Base-by-base conservation (phyloP, 805 yeast species). In the Teunomyces pallodes region DNA sequence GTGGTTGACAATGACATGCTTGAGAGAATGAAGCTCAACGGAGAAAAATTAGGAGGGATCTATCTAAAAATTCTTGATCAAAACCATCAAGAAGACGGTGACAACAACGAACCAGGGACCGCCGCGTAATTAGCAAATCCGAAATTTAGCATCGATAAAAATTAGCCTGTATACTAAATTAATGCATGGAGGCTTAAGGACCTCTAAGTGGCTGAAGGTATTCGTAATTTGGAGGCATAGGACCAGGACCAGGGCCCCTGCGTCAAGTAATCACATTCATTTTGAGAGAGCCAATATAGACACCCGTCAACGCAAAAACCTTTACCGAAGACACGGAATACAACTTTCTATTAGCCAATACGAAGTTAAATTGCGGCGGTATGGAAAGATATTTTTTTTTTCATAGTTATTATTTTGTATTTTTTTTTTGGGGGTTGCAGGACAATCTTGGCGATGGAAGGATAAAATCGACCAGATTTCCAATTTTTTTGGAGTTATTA, bases 11-110 rank as follows among this genome's bases (percentile, higher is more conserved):
- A 52, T 0, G 54, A 42, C 3, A 47, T 69, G 2, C 46, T 51
- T 5, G 49, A 56, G 5, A 64, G 84, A 54, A 45, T 79, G 5
- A 51, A 51, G 26, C 59, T 76, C 43, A 79, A 79, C 54, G 32
- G 57, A 10, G 57, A 55, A 1, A 58, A 49, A 27, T 51, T 77
- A 12, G 80, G 79, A 4, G 50, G 64, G 0, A 51, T 68, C 6
- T 72, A 56, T 45, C 32, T 28, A 14, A 59, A 59, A 42, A 56
- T 69, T 4, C 50, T 64, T 14, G 42, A 51, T 43, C 64, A 58
- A 46, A 58, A 55, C 40, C 52, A 51, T 33, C 46, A 48, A n/a
- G 30, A 45, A n/a, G 28, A 8, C 10, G 28, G 16, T 10, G 29
- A 32, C 27, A 38, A n/a, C 17, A 13, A 24, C 41, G 14, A 13